Conservation (phyloP, 257 asterid species). For the Solanum infundibuliforme region DNA sequence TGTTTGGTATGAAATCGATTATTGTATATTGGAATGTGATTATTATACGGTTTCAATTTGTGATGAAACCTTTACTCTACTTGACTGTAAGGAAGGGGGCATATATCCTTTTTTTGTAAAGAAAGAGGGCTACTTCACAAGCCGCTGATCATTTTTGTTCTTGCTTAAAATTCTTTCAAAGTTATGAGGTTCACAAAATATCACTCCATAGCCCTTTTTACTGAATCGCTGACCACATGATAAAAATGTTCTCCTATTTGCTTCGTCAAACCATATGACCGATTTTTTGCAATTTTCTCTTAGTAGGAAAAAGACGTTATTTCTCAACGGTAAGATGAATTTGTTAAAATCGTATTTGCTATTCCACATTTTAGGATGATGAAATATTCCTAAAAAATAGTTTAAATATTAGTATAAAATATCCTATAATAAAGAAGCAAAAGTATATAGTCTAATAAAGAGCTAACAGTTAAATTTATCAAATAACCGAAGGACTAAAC, state of each 20-base stretch:
- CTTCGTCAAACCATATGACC: fast-evolving
- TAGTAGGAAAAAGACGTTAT: too few relatives aligned
- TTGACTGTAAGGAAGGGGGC: too few relatives aligned
- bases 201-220: not conserved
- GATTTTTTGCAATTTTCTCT: not conserved
- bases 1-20: not conserved
- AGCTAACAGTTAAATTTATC: not conserved
- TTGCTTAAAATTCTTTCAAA: not conserved
- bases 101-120: too few relatives aligned
- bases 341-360: not conserved
- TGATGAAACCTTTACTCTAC: not conserved
- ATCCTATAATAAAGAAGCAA: not conserved
- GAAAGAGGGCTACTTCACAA: too few relatives aligned
- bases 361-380: not conserved
- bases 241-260: not conserved
- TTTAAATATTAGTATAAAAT: not conserved
- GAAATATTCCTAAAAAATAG: not conserved
- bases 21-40: not conserved
- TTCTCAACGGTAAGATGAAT: not conserved
- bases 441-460: not conserved
- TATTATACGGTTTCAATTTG: not conserved
- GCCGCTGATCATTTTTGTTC: not conserved
- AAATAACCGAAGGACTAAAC: not conserved
- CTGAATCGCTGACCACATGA: not conserved
- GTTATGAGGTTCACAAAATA: not conserved